Evolutionary conservation across 306 rosid genomes (phyloP).

Genomic region (Morella rubra): DNA sequence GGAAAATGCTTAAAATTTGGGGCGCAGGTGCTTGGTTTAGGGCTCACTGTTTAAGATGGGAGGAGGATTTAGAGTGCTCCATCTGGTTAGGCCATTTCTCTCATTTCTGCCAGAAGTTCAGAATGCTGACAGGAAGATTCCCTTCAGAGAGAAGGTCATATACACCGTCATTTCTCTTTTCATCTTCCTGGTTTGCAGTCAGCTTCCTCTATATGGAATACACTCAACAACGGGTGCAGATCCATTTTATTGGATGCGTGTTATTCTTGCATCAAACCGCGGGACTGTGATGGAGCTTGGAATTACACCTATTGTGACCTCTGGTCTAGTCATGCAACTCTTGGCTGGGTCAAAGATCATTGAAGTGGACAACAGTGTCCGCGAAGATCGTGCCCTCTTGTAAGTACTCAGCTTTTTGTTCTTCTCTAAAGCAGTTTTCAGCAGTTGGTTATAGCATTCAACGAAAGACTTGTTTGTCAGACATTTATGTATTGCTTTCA

Average conservation of each 20-base stretch:
- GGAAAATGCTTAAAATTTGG: neutral
- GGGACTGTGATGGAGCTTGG: too few species aligned
- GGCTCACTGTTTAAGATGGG: constrained; percentile 35
- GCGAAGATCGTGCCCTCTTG: constrained; percentile 35
- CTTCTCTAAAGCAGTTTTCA: neutral
- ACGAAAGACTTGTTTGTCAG: neutral
- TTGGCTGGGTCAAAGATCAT: constrained; percentile 51
- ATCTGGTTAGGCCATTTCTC: constrained; percentile 60
- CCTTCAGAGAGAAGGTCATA: constrained; percentile 63
- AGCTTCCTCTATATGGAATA: constrained; percentile 69
- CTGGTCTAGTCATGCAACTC: too few species aligned
- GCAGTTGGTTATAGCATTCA: neutral
- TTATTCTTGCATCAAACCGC: constrained; percentile 44
- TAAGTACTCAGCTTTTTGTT: neutral
- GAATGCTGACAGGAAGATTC: constrained; percentile 56
- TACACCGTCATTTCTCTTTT: constrained; percentile 59
- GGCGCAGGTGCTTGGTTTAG: neutral
- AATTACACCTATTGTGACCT: too few species aligned
- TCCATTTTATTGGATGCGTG: constrained; percentile 78
- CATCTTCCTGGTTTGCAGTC: constrained; percentile 70
- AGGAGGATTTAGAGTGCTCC: constrained; percentile 67
- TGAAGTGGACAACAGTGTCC: constrained; percentile 61
- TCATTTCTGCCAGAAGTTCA: constrained; percentile 64
- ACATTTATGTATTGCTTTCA: neutral
- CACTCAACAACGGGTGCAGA: constrained; percentile 72